A percentile compares a stretch with the other conserved stretches of the same genome.
Evolutionary conservation across 306 rosid species (phyloP).

Genomic region (Cyamopsis tetragonoloba): DNA sequence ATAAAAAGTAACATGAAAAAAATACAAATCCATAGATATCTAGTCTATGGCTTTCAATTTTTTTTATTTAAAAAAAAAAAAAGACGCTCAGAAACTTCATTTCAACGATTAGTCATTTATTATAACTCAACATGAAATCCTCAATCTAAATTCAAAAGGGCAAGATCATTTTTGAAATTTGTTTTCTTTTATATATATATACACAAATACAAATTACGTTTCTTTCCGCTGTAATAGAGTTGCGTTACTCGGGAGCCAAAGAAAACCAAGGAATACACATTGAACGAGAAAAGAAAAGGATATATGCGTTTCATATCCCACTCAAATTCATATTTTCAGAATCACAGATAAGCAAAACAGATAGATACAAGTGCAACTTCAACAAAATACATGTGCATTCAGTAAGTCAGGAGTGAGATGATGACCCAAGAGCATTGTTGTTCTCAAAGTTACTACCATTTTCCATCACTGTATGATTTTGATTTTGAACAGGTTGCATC

Average conservation of each 20-base stretch:
- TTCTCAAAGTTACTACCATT: not conserved
- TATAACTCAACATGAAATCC: too few species aligned
- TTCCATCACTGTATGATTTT: conserved; percentile 20
- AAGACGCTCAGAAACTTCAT: too few species aligned
- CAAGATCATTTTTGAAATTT: too few species aligned
- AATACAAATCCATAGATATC: too few species aligned
- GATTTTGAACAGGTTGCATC: conserved; percentile 35
- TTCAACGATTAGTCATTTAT: too few species aligned
- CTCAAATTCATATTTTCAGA: not conserved
- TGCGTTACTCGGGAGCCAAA: not conserved
- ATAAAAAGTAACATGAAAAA: too few species aligned
- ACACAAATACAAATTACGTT: not conserved
- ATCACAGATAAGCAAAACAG: not conserved
- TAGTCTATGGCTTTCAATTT: too few species aligned
- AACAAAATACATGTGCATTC: not conserved
- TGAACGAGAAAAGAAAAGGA: not conserved
- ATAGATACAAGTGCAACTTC: not conserved
- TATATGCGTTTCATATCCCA: not conserved
- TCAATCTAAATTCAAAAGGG: too few species aligned
- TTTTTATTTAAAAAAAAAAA: too few species aligned
- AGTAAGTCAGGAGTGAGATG: not conserved
- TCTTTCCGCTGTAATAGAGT: not conserved
- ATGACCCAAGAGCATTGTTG: not conserved
- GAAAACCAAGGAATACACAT: not conserved
- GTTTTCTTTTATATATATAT: too few species aligned